Conservation (phyloP, 805 yeast species). For the Saturnispora zaruensis region DNA sequence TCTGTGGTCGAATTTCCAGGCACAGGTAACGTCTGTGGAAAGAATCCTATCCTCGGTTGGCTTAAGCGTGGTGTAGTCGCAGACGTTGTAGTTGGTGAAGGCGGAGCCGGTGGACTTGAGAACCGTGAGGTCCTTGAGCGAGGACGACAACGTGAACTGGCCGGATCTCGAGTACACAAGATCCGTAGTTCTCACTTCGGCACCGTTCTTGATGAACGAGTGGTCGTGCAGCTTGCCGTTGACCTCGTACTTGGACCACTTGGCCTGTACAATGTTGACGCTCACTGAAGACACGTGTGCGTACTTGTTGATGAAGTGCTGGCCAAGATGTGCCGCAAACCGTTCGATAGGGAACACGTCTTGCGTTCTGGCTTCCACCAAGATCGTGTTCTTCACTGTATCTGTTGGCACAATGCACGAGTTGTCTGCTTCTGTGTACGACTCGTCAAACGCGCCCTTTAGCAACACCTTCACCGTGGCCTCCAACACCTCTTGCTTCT, state of each 20-base stretch:
- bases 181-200: conserved; percentile 61
- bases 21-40: conserved; percentile 75
- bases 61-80: conserved; percentile 81
- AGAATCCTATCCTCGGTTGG: conserved; percentile 81
- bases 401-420: conserved; percentile 88
- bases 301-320: conserved; percentile 74
- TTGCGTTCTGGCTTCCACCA: conserved; percentile 71
- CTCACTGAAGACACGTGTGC: conserved; percentile 66
- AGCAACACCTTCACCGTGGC: conserved; percentile 71
- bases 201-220: conserved; percentile 79
- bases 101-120: conserved; percentile 87
- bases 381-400: conserved; percentile 82
- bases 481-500: conserved; percentile 74
- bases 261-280: conserved; percentile 57
- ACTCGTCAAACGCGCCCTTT: conserved; percentile 67
- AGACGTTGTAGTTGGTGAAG: conserved; percentile 79
- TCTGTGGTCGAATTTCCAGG: conserved; percentile 56
- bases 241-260: conserved; percentile 71
- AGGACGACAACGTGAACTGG: conserved; percentile 52
- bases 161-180: conserved; percentile 45
- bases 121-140: conserved; percentile 71
- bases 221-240: conserved; percentile 73
- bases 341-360: conserved; percentile 89
- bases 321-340: conserved; percentile 76
- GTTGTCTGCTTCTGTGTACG: conserved; percentile 87